Evolutionary conservation across 176 grass and related monocot genomes (phyloP).

Genomic region (Oryza meyeriana): DNA sequence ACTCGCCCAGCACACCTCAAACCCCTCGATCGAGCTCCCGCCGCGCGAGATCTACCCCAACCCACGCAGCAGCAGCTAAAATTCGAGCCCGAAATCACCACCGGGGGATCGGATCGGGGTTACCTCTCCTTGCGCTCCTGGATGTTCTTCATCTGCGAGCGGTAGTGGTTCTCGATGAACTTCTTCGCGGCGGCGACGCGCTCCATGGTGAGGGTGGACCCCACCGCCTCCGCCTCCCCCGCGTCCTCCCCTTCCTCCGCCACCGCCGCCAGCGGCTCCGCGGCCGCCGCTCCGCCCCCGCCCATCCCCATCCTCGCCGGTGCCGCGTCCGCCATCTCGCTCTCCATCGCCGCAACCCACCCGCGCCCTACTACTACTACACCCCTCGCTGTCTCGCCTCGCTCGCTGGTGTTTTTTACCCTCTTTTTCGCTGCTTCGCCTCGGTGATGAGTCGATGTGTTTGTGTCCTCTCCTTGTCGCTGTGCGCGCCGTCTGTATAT

Average conservation of each 20-base stretch:
- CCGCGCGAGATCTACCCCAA: slow-evolving; percentile 43
- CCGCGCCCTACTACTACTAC: neutral
- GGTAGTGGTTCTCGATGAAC: slow-evolving; percentile 99
- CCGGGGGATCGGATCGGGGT: neutral
- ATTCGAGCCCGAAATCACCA: neutral
- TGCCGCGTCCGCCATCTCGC: slow-evolving; percentile 49
- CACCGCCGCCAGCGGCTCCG: slow-evolving; percentile 48
- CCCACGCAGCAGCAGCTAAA: neutral
- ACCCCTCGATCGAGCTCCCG: slow-evolving; percentile 33
- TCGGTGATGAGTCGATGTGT: slow-evolving; percentile 11
- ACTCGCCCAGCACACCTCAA: slow-evolving; percentile 4
- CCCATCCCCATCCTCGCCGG: neutral
- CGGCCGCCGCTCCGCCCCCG: neutral
- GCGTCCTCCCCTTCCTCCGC: slow-evolving; percentile 49
- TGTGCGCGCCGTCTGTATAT: slow-evolving; percentile 37
- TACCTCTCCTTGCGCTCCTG: slow-evolving; percentile 94
- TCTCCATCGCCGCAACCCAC: slow-evolving; percentile 45
- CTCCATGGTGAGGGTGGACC: slow-evolving; percentile 95
- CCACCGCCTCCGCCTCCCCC: slow-evolving; percentile 35
- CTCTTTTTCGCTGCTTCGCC: neutral
- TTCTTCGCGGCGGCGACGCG: slow-evolving; percentile 95
- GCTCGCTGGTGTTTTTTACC: neutral
- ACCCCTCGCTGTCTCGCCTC: slow-evolving; percentile 13
- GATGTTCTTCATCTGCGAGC: slow-evolving; percentile 90
- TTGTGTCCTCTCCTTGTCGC: slow-evolving; percentile 33